Base-by-base conservation (phyloP, 2,329 filamentous ascomycete genomes). In the Colletotrichum acutatum region DNA sequence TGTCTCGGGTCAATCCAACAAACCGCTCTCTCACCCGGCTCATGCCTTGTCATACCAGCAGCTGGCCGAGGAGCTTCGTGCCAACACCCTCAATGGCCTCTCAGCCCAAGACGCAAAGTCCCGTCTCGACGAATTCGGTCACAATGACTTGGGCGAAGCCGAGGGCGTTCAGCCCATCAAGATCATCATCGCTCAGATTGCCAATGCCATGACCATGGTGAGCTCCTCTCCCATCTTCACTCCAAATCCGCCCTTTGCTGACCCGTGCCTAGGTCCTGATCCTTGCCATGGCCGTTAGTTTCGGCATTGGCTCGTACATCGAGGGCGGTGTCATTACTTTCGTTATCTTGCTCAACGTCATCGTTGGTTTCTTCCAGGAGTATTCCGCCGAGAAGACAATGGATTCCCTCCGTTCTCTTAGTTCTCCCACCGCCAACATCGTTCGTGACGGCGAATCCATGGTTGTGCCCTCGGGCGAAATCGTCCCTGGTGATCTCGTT, bases 141-240 rank as follows among this genome's bases (percentile, higher is more conserved):
- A 80, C 12, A 93, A 92, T 76, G 87, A 91, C 71, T 83, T 93
- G 4, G 88, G 89, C 65, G 87, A 90, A 52, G 86, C 81, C 1
- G 85, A 86, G 71, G 87, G 87, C 7, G 89, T 92, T 32, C 87
- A 86, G 54, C 84, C 87, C 28, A 78, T 85, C 58, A 90, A 90
- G 78, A 92, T 92, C 70, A 79, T 92, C 22, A 80, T 92, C 54
- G 84, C 87, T 54, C 90, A 92, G 78, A 82, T 92, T 59, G 90
- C 90, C 59, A 92, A 92, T 78, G 90, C 90, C 12, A 92, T 92
- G 90, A 91, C 88, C 75, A 80, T 92, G 79, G 90, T 64, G 49
- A 64, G 28, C 28, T 14, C 1, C 34, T 32, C 9, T 32, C 22
- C 16, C 12, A 14, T 8, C 26, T 14, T 9, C 3, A 4, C 7